Evolutionary conservation across 2,329 filamentous ascomycete genomes (phyloP).

Genomic region (Geosmithia putterillii): DNA sequence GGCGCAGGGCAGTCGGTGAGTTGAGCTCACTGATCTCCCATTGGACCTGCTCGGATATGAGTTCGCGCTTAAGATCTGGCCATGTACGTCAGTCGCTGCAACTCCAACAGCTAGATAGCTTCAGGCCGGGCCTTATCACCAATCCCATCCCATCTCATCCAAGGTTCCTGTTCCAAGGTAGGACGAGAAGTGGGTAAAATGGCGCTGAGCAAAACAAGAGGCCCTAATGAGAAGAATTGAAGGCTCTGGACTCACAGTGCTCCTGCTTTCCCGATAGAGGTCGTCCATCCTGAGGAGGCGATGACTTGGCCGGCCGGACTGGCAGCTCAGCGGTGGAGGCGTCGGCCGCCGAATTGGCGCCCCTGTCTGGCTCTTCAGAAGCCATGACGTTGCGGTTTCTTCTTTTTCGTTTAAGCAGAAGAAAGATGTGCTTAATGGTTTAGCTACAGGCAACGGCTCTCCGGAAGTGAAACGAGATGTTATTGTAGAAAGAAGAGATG

Average conservation of each 20-base stretch:
- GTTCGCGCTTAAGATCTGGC: conserved; percentile 89
- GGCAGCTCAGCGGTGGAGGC: conserved; percentile 1
- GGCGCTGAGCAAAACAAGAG: neutral
- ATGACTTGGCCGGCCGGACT: conserved; percentile 2
- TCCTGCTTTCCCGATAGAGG: conserved; percentile 89
- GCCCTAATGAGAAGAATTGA: neutral
- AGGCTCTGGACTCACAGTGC: conserved; percentile 54
- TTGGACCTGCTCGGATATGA: conserved; percentile 79
- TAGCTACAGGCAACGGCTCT: too few species aligned
- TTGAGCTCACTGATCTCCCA: conserved; percentile 88
- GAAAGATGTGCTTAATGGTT: too few species aligned
- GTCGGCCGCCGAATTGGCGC: conserved; percentile 9
- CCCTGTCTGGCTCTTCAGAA: conserved; percentile 11
- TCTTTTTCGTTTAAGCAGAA: neutral
- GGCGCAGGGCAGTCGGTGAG: conserved; percentile 83
- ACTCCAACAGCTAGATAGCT: neutral
- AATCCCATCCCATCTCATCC: too few species aligned
- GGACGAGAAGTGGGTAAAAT: neutral
- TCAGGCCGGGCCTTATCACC: too few species aligned
- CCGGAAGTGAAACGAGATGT: neutral
- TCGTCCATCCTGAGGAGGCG: conserved; percentile 16
- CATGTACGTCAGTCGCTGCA: conserved; percentile 8
- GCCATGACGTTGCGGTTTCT: conserved; percentile 10
- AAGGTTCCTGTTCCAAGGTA: too few species aligned
- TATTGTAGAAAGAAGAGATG: neutral